Conservation (phyloP, 169 alveolate genomes). For the Blepharisma undulans region DNA sequence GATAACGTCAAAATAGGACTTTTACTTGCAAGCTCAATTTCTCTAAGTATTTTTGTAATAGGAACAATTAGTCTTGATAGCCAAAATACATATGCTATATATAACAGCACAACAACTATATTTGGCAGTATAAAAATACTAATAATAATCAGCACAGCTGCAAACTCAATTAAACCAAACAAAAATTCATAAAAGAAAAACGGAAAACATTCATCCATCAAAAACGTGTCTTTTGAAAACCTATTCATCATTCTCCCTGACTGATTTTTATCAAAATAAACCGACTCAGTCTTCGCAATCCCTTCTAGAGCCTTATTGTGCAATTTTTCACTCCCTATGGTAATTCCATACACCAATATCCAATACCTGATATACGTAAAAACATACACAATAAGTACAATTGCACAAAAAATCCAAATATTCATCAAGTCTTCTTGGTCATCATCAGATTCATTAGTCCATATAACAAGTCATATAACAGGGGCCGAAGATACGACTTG, state of each 20-base stretch:
- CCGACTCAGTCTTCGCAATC: not conserved
- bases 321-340: not conserved
- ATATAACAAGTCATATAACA: not conserved
- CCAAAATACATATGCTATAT: not conserved
- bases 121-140: not conserved
- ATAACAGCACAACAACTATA: not conserved
- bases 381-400: not conserved
- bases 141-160: not conserved
- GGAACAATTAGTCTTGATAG: not conserved
- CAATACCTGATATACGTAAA: not conserved
- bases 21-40: not conserved
- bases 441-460: not conserved
- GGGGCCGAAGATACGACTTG: not conserved
- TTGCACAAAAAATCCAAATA: not conserved
- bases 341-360: not conserved
- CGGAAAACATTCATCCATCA: conserved; percentile 46
- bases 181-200: not conserved
- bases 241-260: conserved; percentile 80
- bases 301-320: not conserved
- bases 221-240: conserved; percentile 68
- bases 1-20: not conserved
- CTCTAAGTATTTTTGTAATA: not conserved
- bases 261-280: conserved; percentile 80
- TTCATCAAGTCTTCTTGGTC: not conserved
- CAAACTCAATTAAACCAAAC: not conserved